Evolutionary conservation across 1,284 basidiomycete species (phyloP).

Genomic region (Pyrrhoderma noxium): DNA sequence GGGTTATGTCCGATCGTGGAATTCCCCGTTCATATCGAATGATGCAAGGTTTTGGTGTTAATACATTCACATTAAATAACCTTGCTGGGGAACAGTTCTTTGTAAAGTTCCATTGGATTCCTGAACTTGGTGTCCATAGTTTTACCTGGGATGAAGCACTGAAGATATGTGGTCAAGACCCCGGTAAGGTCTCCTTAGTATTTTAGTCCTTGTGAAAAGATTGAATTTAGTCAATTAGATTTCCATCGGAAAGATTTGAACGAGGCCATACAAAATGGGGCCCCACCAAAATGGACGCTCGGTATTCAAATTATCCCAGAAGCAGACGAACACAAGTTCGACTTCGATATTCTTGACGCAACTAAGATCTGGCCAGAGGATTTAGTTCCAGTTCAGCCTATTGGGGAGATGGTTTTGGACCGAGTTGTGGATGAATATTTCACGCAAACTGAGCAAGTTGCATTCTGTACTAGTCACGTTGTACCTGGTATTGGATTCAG

Average conservation of each 20-base stretch:
- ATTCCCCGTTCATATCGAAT: conserved; percentile 77
- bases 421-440: conserved; percentile 69
- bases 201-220: not conserved
- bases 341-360: conserved; percentile 80
- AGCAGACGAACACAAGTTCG: conserved; percentile 61
- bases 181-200: conserved; percentile 42
- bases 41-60: conserved; percentile 85
- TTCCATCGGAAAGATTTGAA: conserved; percentile 76
- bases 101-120: conserved; percentile 82
- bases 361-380: conserved; percentile 83
- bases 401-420: conserved; percentile 72
- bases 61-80: conserved; percentile 73
- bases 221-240: conserved; percentile 32
- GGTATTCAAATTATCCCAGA: conserved; percentile 70
- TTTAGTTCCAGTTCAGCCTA: conserved; percentile 62
- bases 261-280: conserved; percentile 67
- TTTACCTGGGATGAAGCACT: conserved; percentile 84
- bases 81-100: conserved; percentile 59
- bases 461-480: conserved; percentile 77
- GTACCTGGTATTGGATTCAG: conserved; percentile 80
- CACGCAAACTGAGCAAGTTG: conserved; percentile 75
- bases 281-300: conserved; percentile 68
- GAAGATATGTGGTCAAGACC: conserved; percentile 75
- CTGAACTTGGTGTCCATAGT: conserved; percentile 75
- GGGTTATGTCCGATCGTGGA: conserved; percentile 76